These are phyloP conservation scores for Trichosporon asahii DNA, from an alignment of 1,284 basidiomycete species.

Conservation along the genomic window DNA sequence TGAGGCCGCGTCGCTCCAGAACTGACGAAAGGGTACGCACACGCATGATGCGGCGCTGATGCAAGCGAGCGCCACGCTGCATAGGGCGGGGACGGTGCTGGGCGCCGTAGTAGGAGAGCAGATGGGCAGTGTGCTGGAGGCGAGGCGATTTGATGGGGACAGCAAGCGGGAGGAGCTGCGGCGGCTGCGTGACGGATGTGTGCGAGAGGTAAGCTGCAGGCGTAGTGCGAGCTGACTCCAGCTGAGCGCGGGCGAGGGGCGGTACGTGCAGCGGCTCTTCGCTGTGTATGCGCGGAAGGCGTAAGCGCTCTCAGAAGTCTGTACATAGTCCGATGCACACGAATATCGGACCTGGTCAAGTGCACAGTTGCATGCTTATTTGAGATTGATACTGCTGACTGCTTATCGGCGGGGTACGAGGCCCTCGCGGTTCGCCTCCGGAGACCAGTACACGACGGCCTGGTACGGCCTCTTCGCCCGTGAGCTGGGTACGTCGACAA, in stretches of 20 bases:
- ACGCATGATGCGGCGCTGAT: neutral
- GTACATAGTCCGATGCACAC: neutral
- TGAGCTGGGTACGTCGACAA: conserved; percentile 46
- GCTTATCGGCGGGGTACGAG: conserved; percentile 31
- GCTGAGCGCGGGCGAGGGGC: conserved; percentile 26
- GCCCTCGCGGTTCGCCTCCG: conserved; percentile 46
- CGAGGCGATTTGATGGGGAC: neutral
- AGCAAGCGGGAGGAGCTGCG: conserved; percentile 21
- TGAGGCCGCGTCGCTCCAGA: conserved; percentile 21
- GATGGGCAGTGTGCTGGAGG: neutral
- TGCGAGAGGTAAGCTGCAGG: conserved; percentile 33
- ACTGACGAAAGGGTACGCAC: neutral
- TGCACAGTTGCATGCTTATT: neutral
- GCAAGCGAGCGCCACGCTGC: neutral
- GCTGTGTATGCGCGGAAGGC: conserved; percentile 45
- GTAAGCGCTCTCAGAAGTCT: conserved; percentile 2
- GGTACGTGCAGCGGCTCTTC: conserved; percentile 40
- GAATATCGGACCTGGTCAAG: neutral
- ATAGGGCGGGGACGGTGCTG: neutral
- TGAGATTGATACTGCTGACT: neutral
- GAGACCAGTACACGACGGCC: conserved; percentile 46
- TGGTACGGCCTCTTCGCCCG: conserved; percentile 40
- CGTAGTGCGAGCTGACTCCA: conserved; percentile 11
- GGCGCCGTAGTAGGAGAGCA: neutral
- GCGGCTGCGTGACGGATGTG: conserved; percentile 25